Evolutionary conservation across 2,329 filamentous ascomycete species (phyloP), one percentile per base, ranked within the genome.

Genomic region (Nemania sp.): DNA sequence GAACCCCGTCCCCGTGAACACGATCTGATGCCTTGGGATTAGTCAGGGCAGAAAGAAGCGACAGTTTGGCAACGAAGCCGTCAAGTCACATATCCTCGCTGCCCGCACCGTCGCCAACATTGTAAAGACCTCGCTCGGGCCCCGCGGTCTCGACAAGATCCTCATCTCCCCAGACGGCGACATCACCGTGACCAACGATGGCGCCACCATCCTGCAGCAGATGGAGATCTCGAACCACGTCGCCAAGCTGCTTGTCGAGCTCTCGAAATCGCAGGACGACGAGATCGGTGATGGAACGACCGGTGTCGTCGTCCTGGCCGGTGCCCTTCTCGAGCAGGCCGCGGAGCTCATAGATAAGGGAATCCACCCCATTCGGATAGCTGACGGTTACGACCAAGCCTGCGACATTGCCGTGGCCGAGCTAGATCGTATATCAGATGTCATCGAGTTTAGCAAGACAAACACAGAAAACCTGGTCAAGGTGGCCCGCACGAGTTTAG

Each of bases 141-240:
- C 95, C 56, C 90, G 95, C 70, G 95, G 95, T 66, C 88, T 99
- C 74, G 95, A 99, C 83, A 99, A 99, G 83, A 99, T 99, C 75
- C 86, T 99, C 71, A 99, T 99, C 72, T 99, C 95, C 53, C 91
- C 95, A 64, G 95, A 99, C 76, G 95, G 95, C 76, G 95, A 99
- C 79, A 99, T 99, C 77, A 99, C 95, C 64, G 92, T 99, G 65
- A 99, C 95, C 69, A 99, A 99, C 81, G 95, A 99, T 80, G 95
- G 95, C 72, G 96, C 96, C 57, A 99, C 95, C 47, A 99, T 99
- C 72, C 83, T 99, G 69, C 89, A 91, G 71, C 92, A 96, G 85
- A 99, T 99, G 95, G 95, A 99, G 81, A 94, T 99, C 70, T 91
- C 91, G 69, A 98, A 99, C 83, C 94, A 98, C 78, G 92, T 99